Evolutionary conservation across 2,329 filamentous ascomycete species (phyloP).

Genomic region (Aureobasidium sp.): DNA sequence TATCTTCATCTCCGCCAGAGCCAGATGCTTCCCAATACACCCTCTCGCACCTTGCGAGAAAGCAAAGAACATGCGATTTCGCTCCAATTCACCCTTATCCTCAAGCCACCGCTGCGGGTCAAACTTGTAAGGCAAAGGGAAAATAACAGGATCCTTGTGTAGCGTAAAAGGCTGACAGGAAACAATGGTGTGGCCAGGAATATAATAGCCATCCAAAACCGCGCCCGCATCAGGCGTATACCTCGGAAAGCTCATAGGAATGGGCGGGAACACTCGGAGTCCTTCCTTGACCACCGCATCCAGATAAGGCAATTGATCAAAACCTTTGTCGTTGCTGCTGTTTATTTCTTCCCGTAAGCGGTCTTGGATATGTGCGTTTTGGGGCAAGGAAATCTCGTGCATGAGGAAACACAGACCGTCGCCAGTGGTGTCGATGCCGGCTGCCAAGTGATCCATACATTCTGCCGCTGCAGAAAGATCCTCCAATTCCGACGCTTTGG

Average conservation of each 20-base stretch:
- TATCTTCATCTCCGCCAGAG: slow-evolving; percentile 19
- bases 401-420: slow-evolving; percentile 64
- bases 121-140: slow-evolving; percentile 38
- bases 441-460: slow-evolving; percentile 64
- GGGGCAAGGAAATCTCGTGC: slow-evolving; percentile 61
- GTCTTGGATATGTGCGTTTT: slow-evolving; percentile 19
- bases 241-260: slow-evolving; percentile 45
- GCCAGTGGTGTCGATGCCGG: slow-evolving; percentile 65
- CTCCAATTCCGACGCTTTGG: slow-evolving; percentile 13
- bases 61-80: slow-evolving; percentile 33
- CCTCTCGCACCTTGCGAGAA: slow-evolving; percentile 17
- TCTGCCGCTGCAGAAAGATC: slow-evolving; percentile 38
- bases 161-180: slow-evolving; percentile 41
- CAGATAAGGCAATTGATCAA: slow-evolving; percentile 36
- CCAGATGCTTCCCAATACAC: slow-evolving; percentile 18
- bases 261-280: slow-evolving; percentile 46
- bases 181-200: slow-evolving; percentile 40
- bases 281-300: slow-evolving; percentile 45
- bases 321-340: background rate
- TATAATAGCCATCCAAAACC: slow-evolving; percentile 26
- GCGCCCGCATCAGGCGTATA: slow-evolving; percentile 38
- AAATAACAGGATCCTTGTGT: slow-evolving; percentile 40
- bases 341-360: slow-evolving; percentile 11
- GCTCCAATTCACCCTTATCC: slow-evolving; percentile 26
- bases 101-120: slow-evolving; percentile 44